Base-by-base conservation (phyloP, 352 stramenopile species). In the Peronospora farinosa region DNA sequence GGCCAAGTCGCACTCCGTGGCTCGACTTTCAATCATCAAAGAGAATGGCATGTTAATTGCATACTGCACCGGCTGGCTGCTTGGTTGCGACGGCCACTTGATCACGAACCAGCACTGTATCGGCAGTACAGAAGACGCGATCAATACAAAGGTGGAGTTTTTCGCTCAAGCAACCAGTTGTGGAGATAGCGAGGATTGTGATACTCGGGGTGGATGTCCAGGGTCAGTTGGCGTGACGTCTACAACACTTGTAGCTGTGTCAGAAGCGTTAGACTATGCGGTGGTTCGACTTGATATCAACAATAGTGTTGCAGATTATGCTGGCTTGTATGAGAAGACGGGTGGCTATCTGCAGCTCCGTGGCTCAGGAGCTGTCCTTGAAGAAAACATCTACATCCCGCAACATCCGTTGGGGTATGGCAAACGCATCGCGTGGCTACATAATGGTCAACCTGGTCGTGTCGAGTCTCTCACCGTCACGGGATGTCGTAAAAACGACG, bases 41-140 rank as follows among this genome's bases (percentile, higher is more conserved):
- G 59, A 84, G 45, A 81, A 76, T 38, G 70, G 64, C 21, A 67
- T 86, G 59, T 55, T 67, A 40, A 56, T 79, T 17, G 74, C 74
- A 7, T 91, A 67, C 33, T 91, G 80, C 57, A 88, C 80, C 17
- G 80, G 77, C 10, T 91, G 74, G 38, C 31, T 91, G 3, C 36
- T 91, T 0, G 80, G 80, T n/a, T 86, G 78, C 49, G 75, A 86
- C 10, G 80, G 77, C 11, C 77, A 91, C 54, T 37, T 91, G 45
- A 58, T 91, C 47, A 91, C 80, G 10, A 91, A 91, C 65, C 62
- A 91, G 42, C 80, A 91, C 51, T 91, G 80, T 45, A 86, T 91
- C 15, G 35, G 65, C 16, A 58, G 74, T 21, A 72, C 54, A 40
- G 57, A 81, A 50, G 77, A 91, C 42, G 80, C 80, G 11, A 49